Conservation (phyloP, 495 filamentous ascomycete genomes). For the Aspergillus sclerotioniger region DNA sequence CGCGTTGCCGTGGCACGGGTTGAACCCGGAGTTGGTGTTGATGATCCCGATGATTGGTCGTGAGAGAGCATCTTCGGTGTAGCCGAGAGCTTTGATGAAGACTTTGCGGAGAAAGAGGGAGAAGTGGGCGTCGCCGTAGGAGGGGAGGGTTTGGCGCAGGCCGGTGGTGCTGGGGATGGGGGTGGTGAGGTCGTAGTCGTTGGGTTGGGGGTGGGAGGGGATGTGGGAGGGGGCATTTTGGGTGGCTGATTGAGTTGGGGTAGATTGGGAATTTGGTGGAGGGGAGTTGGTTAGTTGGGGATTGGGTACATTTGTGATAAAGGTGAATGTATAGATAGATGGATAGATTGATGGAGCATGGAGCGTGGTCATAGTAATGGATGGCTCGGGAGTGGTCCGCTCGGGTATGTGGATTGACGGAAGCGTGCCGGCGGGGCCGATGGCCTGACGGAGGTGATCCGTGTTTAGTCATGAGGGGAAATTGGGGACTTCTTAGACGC, state of each 20-base stretch:
- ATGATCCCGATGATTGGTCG: constrained; percentile 65
- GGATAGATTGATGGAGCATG: background rate
- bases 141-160: constrained; percentile 57
- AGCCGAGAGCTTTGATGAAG: constrained; percentile 69
- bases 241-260: background rate
- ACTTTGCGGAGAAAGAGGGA: constrained; percentile 67
- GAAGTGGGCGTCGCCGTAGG: constrained; percentile 70
- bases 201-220: background rate
- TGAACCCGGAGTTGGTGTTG: constrained; percentile 65
- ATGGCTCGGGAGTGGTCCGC: background rate
- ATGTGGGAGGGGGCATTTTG: background rate
- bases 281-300: too few species aligned
- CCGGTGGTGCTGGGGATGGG: constrained; percentile 50
- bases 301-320: background rate
- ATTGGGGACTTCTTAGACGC: background rate
- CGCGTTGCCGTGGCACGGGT: constrained; percentile 66
- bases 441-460: background rate
- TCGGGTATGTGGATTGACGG: background rate
- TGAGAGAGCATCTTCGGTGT: constrained; percentile 63
- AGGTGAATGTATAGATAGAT: too few species aligned
- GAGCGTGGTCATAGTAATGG: too few species aligned
- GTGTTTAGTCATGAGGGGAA: background rate
- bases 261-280: background rate
- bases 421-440: background rate
- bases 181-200: constrained; percentile 55